Base-by-base conservation (phyloP, 2,329 filamentous ascomycete genomes). In the Arthrobotrys pseudoclavata region DNA sequence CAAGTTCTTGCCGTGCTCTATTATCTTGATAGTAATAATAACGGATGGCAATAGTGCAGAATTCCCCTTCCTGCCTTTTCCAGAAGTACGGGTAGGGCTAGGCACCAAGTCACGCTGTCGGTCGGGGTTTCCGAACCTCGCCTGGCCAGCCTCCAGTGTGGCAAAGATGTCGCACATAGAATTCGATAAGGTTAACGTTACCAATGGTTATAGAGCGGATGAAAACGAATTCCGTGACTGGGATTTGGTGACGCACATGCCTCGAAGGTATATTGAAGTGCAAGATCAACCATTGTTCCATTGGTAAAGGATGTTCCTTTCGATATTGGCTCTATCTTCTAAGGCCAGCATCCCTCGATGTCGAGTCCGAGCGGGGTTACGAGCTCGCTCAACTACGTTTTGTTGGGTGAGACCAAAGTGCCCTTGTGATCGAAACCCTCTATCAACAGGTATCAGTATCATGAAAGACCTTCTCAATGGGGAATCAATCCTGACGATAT, bases 21-120 rank as follows among this genome's bases (percentile, higher is more conserved):
- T 37, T 22, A 24, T 2, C 26, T 18, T 31, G 26, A 34, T 31
- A 53, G 42, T 52, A 37, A 37, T 52, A 52, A 37, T 26, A 34
- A 37, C 18, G 10, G 31, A 37, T 42, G 20, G n/a, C 18, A 42
- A 60, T 20, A 22, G 18, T 26, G 22, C 13, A 24, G 18, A 40
- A 52, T 24, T 40, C 7, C 34, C 18, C 47, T 50, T 67, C 63
- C 63, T 67, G 63, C 63, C 63, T 42, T 50, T 67, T 67, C 31
- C 47, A 55, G 63, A 55, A 26, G n/a, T 42, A 10, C 29, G 47
- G 31, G 20, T 53, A 40, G 15, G 55, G 55, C 50, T 67, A 67
- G 63, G 63, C 63, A 67, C 31, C 63, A 53, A 67, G 63, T 53
- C 47, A 42, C 34, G 45, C 37, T 18, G 15, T 22, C 37, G 45